Evolutionary conservation across 2,329 filamentous ascomycete genomes (phyloP).

Genomic region (Lachnum nothofagi): DNA sequence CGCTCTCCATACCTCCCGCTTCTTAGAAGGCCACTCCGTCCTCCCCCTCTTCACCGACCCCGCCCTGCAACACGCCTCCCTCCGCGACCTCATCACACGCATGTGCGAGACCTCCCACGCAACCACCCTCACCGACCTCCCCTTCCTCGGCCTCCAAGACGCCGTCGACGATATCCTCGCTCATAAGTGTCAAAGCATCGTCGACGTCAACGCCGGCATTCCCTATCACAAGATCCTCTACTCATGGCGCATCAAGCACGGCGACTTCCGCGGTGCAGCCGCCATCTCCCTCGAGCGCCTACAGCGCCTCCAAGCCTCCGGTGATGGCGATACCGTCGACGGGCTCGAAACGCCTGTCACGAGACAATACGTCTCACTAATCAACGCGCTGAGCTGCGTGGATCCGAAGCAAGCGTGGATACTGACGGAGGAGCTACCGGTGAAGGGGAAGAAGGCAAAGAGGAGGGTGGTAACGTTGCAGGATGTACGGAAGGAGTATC

Average conservation of each 20-base stretch:
- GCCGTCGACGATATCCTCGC: conserved; percentile 75
- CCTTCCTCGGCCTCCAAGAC: conserved; percentile 71
- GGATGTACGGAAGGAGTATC: conserved; percentile 83
- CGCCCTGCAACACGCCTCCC: conserved; percentile 65
- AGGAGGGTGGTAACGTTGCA: conserved; percentile 78
- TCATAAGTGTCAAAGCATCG: conserved; percentile 63
- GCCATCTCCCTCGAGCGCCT: conserved; percentile 59
- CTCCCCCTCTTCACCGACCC: conserved; percentile 67
- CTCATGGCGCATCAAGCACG: conserved; percentile 79
- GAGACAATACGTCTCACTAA: conserved; percentile 79
- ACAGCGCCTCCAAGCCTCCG: conserved; percentile 54
- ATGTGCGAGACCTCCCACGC: conserved; percentile 65
- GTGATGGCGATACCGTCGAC: conserved; percentile 55
- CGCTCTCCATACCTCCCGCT: conserved; percentile 71
- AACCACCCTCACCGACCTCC: conserved; percentile 65
- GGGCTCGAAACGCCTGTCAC: conserved; percentile 60
- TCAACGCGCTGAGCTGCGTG: conserved; percentile 88
- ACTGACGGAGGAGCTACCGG: conserved; percentile 46
- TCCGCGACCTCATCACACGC: conserved; percentile 63
- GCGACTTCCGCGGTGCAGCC: conserved; percentile 78
- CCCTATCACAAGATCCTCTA: conserved; percentile 89
- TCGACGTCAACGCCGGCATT: conserved; percentile 58
- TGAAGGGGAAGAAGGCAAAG: conserved; percentile 38
- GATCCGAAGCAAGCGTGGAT: conserved; percentile 79
- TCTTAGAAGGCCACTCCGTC: conserved; percentile 75